Evolutionary conservation across 2,329 filamentous ascomycete genomes (phyloP).

Genomic region (Cordyceps fumosorosea): DNA sequence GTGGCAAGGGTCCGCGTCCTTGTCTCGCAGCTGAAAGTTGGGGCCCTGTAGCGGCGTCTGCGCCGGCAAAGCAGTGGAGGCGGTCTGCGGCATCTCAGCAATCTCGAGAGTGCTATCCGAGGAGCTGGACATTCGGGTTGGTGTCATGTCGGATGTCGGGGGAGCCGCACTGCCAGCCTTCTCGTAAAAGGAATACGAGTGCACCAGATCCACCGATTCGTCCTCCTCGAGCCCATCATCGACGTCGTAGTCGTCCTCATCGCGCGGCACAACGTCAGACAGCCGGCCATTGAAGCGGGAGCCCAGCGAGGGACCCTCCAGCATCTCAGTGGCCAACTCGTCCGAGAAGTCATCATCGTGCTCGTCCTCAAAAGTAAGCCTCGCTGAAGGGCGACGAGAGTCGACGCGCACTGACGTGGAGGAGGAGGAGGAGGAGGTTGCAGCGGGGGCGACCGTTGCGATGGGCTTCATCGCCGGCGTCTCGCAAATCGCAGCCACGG

Average conservation of each 20-base stretch:
- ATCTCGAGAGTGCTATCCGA: background rate
- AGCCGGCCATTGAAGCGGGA: conserved; percentile 39
- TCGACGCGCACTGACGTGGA: conserved; percentile 23
- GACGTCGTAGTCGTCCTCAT: conserved; percentile 30
- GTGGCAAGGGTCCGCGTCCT: conserved; percentile 39
- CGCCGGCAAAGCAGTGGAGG: conserved; percentile 10
- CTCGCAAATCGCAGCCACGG: conserved; percentile 18
- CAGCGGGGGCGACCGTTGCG: conserved; percentile 16
- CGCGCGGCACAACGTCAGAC: conserved; percentile 38
- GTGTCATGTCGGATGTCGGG: background rate
- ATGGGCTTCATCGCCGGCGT: conserved; percentile 32
- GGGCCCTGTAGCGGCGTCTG: conserved; percentile 18
- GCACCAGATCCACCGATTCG: conserved; percentile 13
- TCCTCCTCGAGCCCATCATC: conserved; percentile 27
- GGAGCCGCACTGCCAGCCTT: background rate
- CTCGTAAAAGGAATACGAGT: conserved; percentile 6
- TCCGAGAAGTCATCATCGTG: conserved; percentile 18
- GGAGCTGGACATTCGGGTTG: background rate
- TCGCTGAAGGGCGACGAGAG: conserved; percentile 27
- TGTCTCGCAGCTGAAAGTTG: conserved; percentile 37
- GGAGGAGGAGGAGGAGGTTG: conserved; percentile 3
- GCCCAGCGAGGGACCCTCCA: conserved; percentile 27
- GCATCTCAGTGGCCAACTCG: conserved; percentile 23
- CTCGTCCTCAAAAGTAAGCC: conserved; percentile 31
- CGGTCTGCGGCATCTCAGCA: background rate